Evolutionary conservation across 108 stramenopile genomes (phyloP), one percentile per base, ranked within the genome.

Genomic region (Skeletonema marinoi): DNA sequence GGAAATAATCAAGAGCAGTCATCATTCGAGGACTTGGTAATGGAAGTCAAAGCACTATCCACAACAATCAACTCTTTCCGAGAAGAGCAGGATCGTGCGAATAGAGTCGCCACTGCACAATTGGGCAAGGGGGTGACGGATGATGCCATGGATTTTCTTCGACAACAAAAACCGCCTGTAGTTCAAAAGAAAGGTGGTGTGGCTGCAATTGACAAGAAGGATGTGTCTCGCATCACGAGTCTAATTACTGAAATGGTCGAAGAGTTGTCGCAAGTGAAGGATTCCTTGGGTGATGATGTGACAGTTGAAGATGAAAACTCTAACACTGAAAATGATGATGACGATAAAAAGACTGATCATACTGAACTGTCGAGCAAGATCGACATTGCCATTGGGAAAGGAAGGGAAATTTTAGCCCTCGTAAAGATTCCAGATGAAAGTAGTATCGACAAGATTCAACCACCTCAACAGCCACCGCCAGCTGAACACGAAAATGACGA

Each of bases 111-210:
- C 7, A 32, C 67, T 56, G 78, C 78, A 12, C 25, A 63, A 29
- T 64, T 62, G 38, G 83, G 83, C 2, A 70, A 39, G 51, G 83
- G 29, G 2, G 42, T 84, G 44, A 84, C 83, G 2, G 66, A 84
- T 54, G 78, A 80, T 51, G 83, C 78, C 21, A 84, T 84, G 83
- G 75, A 80, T 36, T 77, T 80, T 30, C 61, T 84, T 42, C 63
- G 70, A 12, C 74, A 61, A 51, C 38, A 62, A 10, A 41, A 73
- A 42, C 29, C 35, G 60, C 35, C 33, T 19, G 63, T 64, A 2
- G 4, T 17, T 19, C 46, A 66, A 60, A 70, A 73, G 39, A 67
- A 77, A 36, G 19, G 42, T 10, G 41, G n/a, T 1, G 42, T 33
- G 21, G 70, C 33, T 54, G 39, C 25, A 39, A 29, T 73, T 35